phyloP scores from a whole-genome alignment of 192 early-diverging fungal genomes.

The Mycoemilia scoparia region DNA sequence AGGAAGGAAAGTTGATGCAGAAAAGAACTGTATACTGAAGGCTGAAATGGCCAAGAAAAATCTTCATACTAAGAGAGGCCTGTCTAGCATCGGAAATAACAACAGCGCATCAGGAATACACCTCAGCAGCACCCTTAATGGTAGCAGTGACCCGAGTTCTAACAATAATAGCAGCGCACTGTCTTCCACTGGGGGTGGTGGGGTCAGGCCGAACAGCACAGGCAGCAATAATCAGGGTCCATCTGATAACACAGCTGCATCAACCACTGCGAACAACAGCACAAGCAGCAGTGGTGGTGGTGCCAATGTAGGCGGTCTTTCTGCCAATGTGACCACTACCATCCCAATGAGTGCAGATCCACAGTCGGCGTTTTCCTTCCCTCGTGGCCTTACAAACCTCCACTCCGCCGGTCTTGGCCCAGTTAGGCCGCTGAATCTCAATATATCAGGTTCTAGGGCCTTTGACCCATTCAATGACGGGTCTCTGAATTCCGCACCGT shows the following conservation, averaged over 20 bases:
- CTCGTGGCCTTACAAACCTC: too few species aligned
- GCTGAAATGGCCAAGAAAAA: conserved; percentile 99
- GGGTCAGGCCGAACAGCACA: conserved; percentile 8
- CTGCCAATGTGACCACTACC: too few species aligned
- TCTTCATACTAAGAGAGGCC: conserved; percentile 74
- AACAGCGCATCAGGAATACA: conserved; percentile 2
- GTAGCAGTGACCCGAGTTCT: conserved; percentile 2
- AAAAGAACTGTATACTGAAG: conserved; percentile 72
- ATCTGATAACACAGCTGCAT: conserved; percentile 16
- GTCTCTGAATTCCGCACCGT: conserved; percentile 25
- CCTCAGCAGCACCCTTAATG: conserved; percentile 5
- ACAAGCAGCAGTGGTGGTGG: too few species aligned
- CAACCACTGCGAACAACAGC: too few species aligned
- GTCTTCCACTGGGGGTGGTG: too few species aligned
- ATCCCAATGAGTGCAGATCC: too few species aligned
- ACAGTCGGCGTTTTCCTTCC: too few species aligned
- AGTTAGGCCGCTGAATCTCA: conserved; percentile 26
- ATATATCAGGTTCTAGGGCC: conserved; percentile 16
- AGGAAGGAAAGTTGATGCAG: conserved; percentile 82
- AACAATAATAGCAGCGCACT: too few species aligned
- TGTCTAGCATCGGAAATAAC: conserved; percentile 25
- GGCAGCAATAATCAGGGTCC: neutral
- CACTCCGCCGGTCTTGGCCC: conserved; percentile 10
- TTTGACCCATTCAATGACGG: conserved; percentile 28
- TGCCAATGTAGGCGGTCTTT: too few species aligned